phyloP scores from a whole-genome alignment of 257 asterid genomes.

The Solanum rostratum region DNA sequence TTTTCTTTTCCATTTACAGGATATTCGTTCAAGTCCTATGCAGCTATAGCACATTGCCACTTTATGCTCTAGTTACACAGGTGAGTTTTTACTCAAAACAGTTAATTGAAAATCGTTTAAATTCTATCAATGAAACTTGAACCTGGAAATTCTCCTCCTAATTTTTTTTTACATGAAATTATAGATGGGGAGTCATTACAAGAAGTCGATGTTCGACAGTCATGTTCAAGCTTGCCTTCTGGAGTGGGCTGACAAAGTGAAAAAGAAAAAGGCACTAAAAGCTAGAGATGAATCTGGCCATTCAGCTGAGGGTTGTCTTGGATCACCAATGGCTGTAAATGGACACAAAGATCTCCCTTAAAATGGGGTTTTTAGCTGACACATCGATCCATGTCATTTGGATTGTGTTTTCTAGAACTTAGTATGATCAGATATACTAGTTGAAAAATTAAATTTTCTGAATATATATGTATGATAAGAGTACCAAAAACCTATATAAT shows the following conservation, averaged over 20 bases:
- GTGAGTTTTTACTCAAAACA: slow-evolving; percentile 11
- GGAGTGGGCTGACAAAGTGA: slow-evolving; percentile 84
- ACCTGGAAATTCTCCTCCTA: not conserved
- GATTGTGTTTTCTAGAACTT: not conserved
- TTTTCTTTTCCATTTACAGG: slow-evolving; percentile 18
- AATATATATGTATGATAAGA: not conserved
- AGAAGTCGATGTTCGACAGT: slow-evolving; percentile 77
- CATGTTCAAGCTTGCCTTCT: slow-evolving; percentile 82
- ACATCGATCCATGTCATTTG: not conserved
- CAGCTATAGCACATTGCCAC: slow-evolving; percentile 91
- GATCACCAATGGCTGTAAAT: slow-evolving; percentile 27
- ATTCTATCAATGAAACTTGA: not conserved
- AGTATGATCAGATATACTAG: not conserved
- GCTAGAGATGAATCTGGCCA: slow-evolving; percentile 26
- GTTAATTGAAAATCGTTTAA: not conserved
- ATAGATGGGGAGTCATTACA: slow-evolving; percentile 92
- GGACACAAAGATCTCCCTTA: slow-evolving; percentile 19
- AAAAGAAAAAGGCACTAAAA: slow-evolving; percentile 36
- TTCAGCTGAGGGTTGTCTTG: slow-evolving; percentile 20
- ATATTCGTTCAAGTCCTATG: slow-evolving; percentile 77
- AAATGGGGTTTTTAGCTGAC: not conserved
- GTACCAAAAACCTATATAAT: not conserved
- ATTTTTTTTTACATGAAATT: not conserved
- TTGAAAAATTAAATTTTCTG: not conserved
- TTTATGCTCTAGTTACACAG: slow-evolving; percentile 94